Conservation (phyloP, 1,284 basidiomycete species). For the Apiotrichum laibachii region DNA sequence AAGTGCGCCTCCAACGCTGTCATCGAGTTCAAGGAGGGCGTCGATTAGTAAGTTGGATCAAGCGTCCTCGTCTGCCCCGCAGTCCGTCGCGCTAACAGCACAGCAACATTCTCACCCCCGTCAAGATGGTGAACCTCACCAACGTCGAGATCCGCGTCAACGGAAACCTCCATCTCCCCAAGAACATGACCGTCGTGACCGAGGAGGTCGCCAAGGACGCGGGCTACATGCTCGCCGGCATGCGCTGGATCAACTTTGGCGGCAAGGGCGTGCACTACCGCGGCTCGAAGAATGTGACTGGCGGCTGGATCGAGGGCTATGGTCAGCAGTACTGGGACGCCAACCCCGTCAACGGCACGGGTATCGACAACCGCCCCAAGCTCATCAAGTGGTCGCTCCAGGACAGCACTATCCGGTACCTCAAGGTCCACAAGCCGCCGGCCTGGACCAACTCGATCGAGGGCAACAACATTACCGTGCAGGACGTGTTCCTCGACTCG, state of each 20-base stretch:
- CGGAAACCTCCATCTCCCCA: constrained; percentile 56
- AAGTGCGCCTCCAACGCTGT: constrained; percentile 50
- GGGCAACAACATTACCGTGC: constrained; percentile 54
- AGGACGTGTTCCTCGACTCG: constrained; percentile 56
- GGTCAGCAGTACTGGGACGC: constrained; percentile 58
- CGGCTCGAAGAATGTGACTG: constrained; percentile 27
- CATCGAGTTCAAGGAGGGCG: constrained; percentile 51
- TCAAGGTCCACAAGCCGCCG: constrained; percentile 57
- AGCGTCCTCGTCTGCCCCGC: not conserved
- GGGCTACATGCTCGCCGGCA: constrained; percentile 1
- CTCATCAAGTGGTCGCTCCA: constrained; percentile 57
- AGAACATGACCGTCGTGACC: constrained; percentile 54
- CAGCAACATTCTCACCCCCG: constrained; percentile 30
- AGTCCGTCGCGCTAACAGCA: not conserved
- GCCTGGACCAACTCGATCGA: constrained; percentile 56
- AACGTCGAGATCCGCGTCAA: constrained; percentile 55
- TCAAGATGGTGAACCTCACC: constrained; percentile 26
- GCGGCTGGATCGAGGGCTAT: constrained; percentile 42
- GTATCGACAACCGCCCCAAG: constrained; percentile 51
- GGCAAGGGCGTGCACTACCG: constrained; percentile 25
- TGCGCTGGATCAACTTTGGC: constrained; percentile 26
- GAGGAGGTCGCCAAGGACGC: constrained; percentile 2
- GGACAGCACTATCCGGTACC: constrained; percentile 50
- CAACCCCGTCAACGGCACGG: constrained; percentile 45
- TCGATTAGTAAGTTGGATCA: constrained; percentile 45